Conservation (phyloP, 306 rosid genomes). For the Fragaria nilgerrensis region DNA sequence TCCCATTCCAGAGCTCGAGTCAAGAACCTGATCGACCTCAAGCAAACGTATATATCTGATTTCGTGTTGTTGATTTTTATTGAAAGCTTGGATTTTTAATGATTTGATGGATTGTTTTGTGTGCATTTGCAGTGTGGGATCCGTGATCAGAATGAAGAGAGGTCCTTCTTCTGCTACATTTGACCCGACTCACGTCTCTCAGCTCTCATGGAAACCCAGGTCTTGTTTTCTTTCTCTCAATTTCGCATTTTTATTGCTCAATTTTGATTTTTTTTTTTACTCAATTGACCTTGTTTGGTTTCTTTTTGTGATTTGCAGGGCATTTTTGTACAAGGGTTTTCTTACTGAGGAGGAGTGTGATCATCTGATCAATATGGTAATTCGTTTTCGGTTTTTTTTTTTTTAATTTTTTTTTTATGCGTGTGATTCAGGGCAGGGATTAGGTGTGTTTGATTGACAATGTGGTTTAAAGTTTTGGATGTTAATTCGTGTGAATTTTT, state of each 20-base stretch:
- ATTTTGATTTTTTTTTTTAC: neutral
- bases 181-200: conserved; percentile 78
- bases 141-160: conserved; percentile 45
- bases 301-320: conserved; percentile 50
- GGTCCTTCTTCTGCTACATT: conserved; percentile 44
- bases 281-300: neutral
- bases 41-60: conserved; percentile 33
- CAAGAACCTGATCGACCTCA: conserved; percentile 32
- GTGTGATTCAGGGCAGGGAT: neutral
- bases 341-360: conserved; percentile 78
- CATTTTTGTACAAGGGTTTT: conserved; percentile 69
- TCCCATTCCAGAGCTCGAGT: conserved; percentile 49
- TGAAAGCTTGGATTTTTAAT: neutral
- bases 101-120: conserved; percentile 4
- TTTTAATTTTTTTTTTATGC: neutral
- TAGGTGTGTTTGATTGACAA: neutral
- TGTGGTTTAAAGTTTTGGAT: conserved; percentile 8
- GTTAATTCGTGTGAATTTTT: conserved; percentile 22
- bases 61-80: neutral
- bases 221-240: conserved; percentile 20
- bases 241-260: neutral
- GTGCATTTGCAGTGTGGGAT: conserved; percentile 40
- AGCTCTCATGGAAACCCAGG: conserved; percentile 96
- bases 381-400: neutral
- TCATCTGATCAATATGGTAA: conserved; percentile 67